A percentile compares a stretch with the other conserved stretches of the same genome.
phyloP scores from a whole-genome alignment of 441 rosid species.

The Mallotus repandus region DNA sequence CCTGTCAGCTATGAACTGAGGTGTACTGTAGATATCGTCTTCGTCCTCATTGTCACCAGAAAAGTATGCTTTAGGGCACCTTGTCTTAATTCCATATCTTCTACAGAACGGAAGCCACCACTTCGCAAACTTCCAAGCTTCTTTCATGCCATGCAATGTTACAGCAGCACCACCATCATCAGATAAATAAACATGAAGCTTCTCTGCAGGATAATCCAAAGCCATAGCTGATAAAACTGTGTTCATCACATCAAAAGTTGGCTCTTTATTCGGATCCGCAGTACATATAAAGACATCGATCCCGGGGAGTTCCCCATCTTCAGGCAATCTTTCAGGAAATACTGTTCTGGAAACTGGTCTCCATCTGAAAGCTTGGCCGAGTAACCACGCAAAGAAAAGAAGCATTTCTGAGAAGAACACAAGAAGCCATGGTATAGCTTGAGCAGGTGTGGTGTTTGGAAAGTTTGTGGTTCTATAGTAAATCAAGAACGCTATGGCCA shows the following conservation, averaged over 20 bases:
- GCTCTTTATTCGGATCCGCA: slow-evolving; percentile 38
- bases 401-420: slow-evolving; percentile 38
- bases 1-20: slow-evolving; percentile 21
- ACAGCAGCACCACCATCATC: slow-evolving; percentile 42
- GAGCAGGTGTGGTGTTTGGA: background rate
- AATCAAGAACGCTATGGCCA: slow-evolving; percentile 31
- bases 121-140: slow-evolving; percentile 40
- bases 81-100: slow-evolving; percentile 31
- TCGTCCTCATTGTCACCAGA: slow-evolving; percentile 12
- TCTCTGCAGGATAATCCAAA: slow-evolving; percentile 41
- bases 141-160: slow-evolving; percentile 35
- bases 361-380: slow-evolving; percentile 29
- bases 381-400: slow-evolving; percentile 35
- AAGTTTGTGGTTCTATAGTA: slow-evolving; percentile 31
- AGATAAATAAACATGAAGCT: slow-evolving; percentile 43
- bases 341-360: slow-evolving; percentile 29
- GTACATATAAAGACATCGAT: slow-evolving; percentile 43
- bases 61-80: slow-evolving; percentile 42
- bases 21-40: background rate
- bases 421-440: too few relatives aligned
- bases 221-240: slow-evolving; percentile 47
- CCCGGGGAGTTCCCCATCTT: slow-evolving; percentile 29
- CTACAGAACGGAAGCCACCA: slow-evolving; percentile 48
- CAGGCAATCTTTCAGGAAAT: slow-evolving; percentile 36
- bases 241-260: slow-evolving; percentile 39